Evolutionary conservation across 371 early-diverging fungal species (phyloP).

Genomic region (Syncephalis plumigaleata): DNA sequence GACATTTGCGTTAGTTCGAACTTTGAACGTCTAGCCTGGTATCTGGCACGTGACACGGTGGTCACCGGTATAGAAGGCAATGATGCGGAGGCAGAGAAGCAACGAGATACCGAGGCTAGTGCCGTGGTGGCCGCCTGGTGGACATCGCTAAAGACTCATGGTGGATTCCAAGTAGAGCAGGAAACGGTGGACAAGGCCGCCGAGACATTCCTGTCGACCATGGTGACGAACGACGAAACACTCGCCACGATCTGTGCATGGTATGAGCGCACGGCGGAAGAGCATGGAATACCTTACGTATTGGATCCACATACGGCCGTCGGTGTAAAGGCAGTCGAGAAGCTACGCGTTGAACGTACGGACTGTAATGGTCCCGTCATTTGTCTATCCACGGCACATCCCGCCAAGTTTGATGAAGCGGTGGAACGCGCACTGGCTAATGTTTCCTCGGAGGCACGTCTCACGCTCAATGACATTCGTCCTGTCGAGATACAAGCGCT

Average conservation of each 20-base stretch:
- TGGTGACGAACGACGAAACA: conserved; percentile 59
- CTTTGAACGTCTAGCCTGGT: conserved; percentile 92
- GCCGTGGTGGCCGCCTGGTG: conserved; percentile 55
- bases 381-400: conserved; percentile 85
- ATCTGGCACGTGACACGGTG: conserved; percentile 48
- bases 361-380: conserved; percentile 21
- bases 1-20: conserved; percentile 90
- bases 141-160: conserved; percentile 48
- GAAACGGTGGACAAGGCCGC: conserved; percentile 44
- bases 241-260: conserved; percentile 49
- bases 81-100: conserved; percentile 15
- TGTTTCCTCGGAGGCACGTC: conserved; percentile 30
- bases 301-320: conserved; percentile 96
- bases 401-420: conserved; percentile 90
- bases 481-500: conserved; percentile 54
- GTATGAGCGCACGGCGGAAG: conserved; percentile 27
- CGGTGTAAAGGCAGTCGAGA: conserved; percentile 75
- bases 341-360: conserved; percentile 8
- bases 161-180: conserved; percentile 51
- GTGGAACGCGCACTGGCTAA: conserved; percentile 66
- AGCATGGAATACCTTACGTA: conserved; percentile 37
- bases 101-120: conserved; percentile 28
- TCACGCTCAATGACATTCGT: conserved; percentile 21
- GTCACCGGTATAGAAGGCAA: conserved; percentile 11
- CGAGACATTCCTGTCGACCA: conserved; percentile 51